A percentile compares a stretch with the other conserved stretches of the same genome.
Conservation (phyloP, 805 yeast species). For the Cyberlindnera misumaiensis region DNA sequence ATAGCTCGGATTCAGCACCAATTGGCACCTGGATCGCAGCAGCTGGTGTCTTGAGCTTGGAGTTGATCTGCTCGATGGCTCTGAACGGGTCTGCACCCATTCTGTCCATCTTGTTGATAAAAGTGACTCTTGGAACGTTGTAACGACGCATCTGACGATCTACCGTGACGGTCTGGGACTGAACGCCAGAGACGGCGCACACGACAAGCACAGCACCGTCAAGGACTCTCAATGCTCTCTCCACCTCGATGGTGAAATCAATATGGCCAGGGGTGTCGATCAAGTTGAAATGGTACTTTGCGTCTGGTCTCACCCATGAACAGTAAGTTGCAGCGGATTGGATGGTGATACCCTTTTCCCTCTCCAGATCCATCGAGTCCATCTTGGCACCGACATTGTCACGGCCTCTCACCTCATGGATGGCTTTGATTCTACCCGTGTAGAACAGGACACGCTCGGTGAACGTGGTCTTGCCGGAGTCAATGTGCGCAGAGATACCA, state of each 20-base stretch:
- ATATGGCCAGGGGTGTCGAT: conserved; percentile 99
- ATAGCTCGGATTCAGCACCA: conserved; percentile 80
- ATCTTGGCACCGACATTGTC: conserved; percentile 98
- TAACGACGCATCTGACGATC: conserved; percentile 99
- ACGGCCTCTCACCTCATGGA: conserved; percentile 94
- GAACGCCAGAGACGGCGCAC: conserved; percentile 98
- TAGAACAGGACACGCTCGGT: conserved; percentile 95
- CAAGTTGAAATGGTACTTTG: conserved; percentile 79
- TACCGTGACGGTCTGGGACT: conserved; percentile 96
- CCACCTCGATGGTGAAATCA: conserved; percentile 98
- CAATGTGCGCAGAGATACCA: conserved; percentile 97
- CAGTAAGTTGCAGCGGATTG: conserved; percentile 99
- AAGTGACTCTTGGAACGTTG: conserved; percentile 93
- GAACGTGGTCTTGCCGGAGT: conserved; percentile 96
- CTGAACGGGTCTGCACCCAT: conserved; percentile 98
- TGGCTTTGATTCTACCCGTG: conserved; percentile 95
- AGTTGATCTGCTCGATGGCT: conserved; percentile 86
- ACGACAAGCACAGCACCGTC: conserved; percentile 98
- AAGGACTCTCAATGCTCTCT: conserved; percentile 93
- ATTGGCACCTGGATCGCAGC: conserved; percentile 98
- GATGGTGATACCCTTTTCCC: conserved; percentile 97
- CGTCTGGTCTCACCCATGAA: conserved; percentile 77
- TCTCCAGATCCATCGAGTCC: conserved; percentile 98
- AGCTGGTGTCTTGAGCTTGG: conserved; percentile 85
- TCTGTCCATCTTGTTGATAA: conserved; percentile 97